Evolutionary conservation across 495 filamentous ascomycete genomes (phyloP).

Genomic region (Aspergillus cristatus): DNA sequence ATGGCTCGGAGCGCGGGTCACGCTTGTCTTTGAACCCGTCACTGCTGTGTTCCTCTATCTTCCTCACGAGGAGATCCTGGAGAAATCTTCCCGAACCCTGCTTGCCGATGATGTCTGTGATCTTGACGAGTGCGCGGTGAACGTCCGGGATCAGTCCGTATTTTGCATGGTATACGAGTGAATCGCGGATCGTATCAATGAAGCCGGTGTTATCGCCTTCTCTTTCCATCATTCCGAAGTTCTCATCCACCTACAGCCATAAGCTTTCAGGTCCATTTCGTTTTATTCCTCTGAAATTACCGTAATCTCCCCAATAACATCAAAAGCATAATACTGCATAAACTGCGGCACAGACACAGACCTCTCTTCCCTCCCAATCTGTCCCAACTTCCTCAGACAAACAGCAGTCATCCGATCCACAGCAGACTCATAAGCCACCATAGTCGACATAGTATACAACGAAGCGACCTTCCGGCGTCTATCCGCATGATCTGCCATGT

Average conservation of each 20-base stretch:
- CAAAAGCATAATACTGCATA: constrained; percentile 43
- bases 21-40: too few species aligned
- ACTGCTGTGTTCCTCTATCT: too few species aligned
- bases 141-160: background rate
- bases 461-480: constrained; percentile 13
- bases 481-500: constrained; percentile 10
- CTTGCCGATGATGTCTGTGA: background rate
- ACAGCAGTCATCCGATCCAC: constrained; percentile 34
- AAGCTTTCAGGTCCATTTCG: too few species aligned
- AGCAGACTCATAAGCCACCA: constrained; percentile 36
- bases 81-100: too few species aligned
- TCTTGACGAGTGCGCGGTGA: background rate
- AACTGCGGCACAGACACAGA: constrained; percentile 14
- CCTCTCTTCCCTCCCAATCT: constrained; percentile 5
- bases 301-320: constrained; percentile 52
- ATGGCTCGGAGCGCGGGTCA: too few species aligned
- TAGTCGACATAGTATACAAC: constrained; percentile 33
- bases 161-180: constrained; percentile 2
- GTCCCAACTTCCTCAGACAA: constrained; percentile 21
- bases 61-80: too few species aligned
- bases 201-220: background rate
- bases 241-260: constrained; percentile 9
- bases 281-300: background rate
- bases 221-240: constrained; percentile 1
- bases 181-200: background rate